Evolutionary conservation across 805 yeast genomes (phyloP), one percentile per base, ranked within the genome.

Genomic region (Myxozyma vanderwaltii): DNA sequence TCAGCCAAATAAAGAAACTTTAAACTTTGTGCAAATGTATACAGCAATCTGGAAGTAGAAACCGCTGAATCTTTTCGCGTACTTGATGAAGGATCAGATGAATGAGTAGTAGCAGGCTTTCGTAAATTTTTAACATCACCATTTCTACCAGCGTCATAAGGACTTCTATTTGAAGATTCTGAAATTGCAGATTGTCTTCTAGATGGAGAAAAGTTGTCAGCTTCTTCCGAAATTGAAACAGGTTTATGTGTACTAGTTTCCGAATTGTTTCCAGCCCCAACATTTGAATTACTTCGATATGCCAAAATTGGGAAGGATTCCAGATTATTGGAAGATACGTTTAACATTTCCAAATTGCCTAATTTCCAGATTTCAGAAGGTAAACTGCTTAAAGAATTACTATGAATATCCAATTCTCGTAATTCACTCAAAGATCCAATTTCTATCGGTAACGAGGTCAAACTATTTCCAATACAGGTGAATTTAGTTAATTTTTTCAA

Each of bases 331-430:
- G 95, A 87, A 0, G 96, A 84, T 1, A 86, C 78, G 72, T 90
- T 90, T 63, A 90, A 76, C 4, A 74, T 72, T 3, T 82, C 78
- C 65, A 88, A 77, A 4, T 83, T 81, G 41, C 72, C 73, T 68
- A 89, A 72, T 53, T 80, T 75, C 87, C 91, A 88, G 35, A 88
- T 79, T 21, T 83, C 86, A 29, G 80, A 79, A 0, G 90, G 88
- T 29, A 92, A 75, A 6, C 76, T 71, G 64, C 89, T 85, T 65
- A 92, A 77, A 69, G 91, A 91, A 73, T 92, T 92, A 44, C 88
- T 82, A 73, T 92, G 97, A 44, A 90, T 74, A 71, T 92, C 97
- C 56, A 92, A 76, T 47, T 80, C 77, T 67, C 81, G 84, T 63
- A 92, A 77, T 31, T 82, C 79, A 2, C 77, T 73, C 56, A 91